These are phyloP conservation scores for Cryptosporidium felis DNA, from an alignment of 169 alveolate species.

Conservation along the genomic window DNA sequence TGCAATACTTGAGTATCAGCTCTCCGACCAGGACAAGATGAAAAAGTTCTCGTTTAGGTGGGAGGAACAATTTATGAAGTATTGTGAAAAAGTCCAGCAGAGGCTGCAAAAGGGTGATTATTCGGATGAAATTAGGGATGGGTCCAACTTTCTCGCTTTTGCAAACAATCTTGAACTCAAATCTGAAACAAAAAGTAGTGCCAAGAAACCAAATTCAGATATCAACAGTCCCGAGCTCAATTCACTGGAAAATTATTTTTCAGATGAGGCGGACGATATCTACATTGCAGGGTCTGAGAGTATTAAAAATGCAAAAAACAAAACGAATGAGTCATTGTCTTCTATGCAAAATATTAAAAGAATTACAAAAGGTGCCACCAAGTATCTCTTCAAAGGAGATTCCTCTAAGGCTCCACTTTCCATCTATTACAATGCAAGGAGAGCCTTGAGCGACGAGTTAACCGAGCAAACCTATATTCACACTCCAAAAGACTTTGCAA, in stretches of 20 bases:
- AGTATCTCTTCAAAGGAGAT: slow-evolving; percentile 48
- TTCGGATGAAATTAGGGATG: slow-evolving; percentile 23
- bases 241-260: not conserved
- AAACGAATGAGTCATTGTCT: not conserved
- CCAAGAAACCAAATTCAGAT: not conserved
- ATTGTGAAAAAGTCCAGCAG: slow-evolving; percentile 40
- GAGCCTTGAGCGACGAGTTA: slow-evolving; percentile 68
- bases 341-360: slow-evolving; percentile 26
- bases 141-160: slow-evolving; percentile 28
- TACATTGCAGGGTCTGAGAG: not conserved
- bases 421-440: slow-evolving; percentile 53
- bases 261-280: not conserved
- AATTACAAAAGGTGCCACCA: slow-evolving; percentile 37
- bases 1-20: slow-evolving; percentile 56
- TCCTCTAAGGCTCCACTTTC: slow-evolving; percentile 29
- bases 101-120: slow-evolving; percentile 47
- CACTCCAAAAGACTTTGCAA: slow-evolving; percentile 62
- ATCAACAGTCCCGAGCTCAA: not conserved
- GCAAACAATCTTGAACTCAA: not conserved
- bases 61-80: slow-evolving; percentile 63
- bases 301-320: not conserved
- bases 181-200: not conserved
- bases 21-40: slow-evolving; percentile 63
- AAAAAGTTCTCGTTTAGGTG: slow-evolving; percentile 41
- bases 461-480: slow-evolving; percentile 64